phyloP scores from a whole-genome alignment of 805 yeast genomes.

The Candida silvatica region DNA sequence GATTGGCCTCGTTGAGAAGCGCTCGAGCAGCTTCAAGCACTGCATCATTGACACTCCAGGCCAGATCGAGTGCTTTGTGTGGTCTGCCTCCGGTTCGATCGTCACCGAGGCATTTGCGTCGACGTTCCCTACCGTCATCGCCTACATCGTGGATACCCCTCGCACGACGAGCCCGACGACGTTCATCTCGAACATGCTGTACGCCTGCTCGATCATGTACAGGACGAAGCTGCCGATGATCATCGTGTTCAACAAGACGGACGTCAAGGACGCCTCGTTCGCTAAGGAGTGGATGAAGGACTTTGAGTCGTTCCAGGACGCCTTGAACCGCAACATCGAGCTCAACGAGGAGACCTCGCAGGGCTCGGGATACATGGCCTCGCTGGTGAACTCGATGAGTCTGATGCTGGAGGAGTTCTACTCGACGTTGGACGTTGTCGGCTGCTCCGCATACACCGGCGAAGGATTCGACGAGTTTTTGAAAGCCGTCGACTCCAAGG shows the following conservation, averaged over 20 bases:
- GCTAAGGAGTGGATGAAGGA: slow-evolving; percentile 98
- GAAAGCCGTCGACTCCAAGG: slow-evolving; percentile 76
- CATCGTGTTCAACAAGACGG: slow-evolving; percentile 92
- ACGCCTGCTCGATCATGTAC: slow-evolving; percentile 94
- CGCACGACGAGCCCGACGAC: slow-evolving; percentile 92
- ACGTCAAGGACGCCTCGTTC: slow-evolving; percentile 74
- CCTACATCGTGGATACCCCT: slow-evolving; percentile 95
- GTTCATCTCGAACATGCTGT: slow-evolving; percentile 95
- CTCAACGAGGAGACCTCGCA: slow-evolving; percentile 49
- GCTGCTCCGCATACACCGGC: slow-evolving; percentile 92
- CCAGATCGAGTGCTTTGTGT: slow-evolving; percentile 95
- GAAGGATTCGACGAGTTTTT: slow-evolving; percentile 89
- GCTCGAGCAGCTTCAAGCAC: slow-evolving; percentile 49
- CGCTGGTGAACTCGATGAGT: slow-evolving; percentile 90
- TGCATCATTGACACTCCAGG: slow-evolving; percentile 97
- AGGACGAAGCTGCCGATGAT: slow-evolving; percentile 96
- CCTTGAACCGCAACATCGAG: slow-evolving; percentile 61
- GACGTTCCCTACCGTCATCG: slow-evolving; percentile 90
- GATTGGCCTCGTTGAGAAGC: slow-evolving; percentile 72
- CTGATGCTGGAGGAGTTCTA: slow-evolving; percentile 94
- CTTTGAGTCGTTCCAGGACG: slow-evolving; percentile 83
- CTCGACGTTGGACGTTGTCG: slow-evolving; percentile 82
- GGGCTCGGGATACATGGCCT: slow-evolving; percentile 87
- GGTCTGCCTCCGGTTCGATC: slow-evolving; percentile 97
- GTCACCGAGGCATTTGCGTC: slow-evolving; percentile 96